A percentile compares a stretch with the other conserved stretches of the same genome.
Evolutionary conservation across 352 stramenopile genomes (phyloP).

Genomic region (Pythium phragmiticola): DNA sequence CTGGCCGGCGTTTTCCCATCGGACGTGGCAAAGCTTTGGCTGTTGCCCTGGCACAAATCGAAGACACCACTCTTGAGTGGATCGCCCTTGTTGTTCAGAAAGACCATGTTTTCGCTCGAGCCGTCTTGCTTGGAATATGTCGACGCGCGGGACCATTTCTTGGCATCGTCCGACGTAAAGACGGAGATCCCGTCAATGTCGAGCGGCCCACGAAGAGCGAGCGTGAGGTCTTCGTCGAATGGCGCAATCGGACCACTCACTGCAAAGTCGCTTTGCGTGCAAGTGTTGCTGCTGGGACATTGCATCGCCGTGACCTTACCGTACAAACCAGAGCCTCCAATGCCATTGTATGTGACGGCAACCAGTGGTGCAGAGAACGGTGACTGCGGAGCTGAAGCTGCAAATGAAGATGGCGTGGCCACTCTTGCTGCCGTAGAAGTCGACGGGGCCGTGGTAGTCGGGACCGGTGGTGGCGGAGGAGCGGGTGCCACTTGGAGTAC

Average conservation of each 20-base stretch:
- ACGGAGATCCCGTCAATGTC: constrained; percentile 42
- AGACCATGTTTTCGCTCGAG: constrained; percentile 41
- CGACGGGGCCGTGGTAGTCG: not conserved
- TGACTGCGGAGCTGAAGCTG: not conserved
- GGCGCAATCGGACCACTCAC: constrained; percentile 36
- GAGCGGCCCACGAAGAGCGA: constrained; percentile 41
- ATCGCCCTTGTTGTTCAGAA: constrained; percentile 56
- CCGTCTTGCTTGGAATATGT: constrained; percentile 30
- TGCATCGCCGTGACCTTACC: constrained; percentile 36
- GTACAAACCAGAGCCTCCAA: constrained; percentile 33
- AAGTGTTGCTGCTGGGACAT: constrained; percentile 22
- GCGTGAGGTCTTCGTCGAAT: constrained; percentile 46
- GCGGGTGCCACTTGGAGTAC: not conserved
- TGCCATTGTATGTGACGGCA: constrained; percentile 30
- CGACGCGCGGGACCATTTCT: constrained; percentile 31
- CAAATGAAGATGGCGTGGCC: not conserved
- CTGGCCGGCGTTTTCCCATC: constrained; percentile 27
- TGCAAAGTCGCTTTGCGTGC: constrained; percentile 27
- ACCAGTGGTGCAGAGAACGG: constrained; percentile 16
- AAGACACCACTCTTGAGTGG: constrained; percentile 34
- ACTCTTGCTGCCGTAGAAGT: not conserved
- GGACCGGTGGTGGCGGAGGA: not conserved
- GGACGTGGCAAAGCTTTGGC: constrained; percentile 42
- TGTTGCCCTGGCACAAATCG: constrained; percentile 40
- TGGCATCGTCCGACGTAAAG: constrained; percentile 28